Evolutionary conservation across 2,329 filamentous ascomycete species (phyloP), one percentile per base, ranked within the genome.

Genomic region (Fusarium albidum): DNA sequence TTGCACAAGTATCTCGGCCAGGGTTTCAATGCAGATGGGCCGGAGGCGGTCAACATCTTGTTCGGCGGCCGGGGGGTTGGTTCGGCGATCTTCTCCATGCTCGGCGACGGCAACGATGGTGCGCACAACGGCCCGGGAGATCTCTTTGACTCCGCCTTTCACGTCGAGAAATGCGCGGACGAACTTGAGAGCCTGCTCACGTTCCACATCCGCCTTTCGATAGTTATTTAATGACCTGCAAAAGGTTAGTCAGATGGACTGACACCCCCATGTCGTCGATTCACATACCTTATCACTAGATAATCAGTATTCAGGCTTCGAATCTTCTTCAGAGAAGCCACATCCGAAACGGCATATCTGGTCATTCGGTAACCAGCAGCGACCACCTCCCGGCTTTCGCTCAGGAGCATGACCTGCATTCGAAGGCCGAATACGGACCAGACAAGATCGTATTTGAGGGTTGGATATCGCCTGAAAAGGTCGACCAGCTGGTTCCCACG

Each of bases 151-250:
- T 10, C 95, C 95, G 58, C 92, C 91, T 69, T 97, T 97, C 60
- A 98, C 92, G 69, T 99, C 95, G 3, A 99, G 79, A 68, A 99
- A 99, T 9, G 93, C 91, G 53, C 95, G 86, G 21, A 98, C 88
- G 71, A 99, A 97, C 71, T 99, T 99, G 66, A 99, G 79, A 11
- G 95, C 95, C 74, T 99, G 95, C 73, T 99, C 95, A 47, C 96
- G 85, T 76, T 99, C 95, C 14, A 99, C 91, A 64, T 94, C 93
- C n/a, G 94, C 91, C 73, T 97, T 98, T 68, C 90, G 89, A 71
- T 98, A 95, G 71, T 98, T 98, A 61, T 96, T 92, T 28, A 99
- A 79, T 1, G 95, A 98, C 55, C 82, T 84, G 51, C 6, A 3
- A 6, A 6, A 15, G 45, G 40, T 64, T 48, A 66, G 64, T 18